These are phyloP conservation scores for Acanthamoeba healyi DNA, from an alignment of 208 protist species.

Conservation along the genomic window DNA sequence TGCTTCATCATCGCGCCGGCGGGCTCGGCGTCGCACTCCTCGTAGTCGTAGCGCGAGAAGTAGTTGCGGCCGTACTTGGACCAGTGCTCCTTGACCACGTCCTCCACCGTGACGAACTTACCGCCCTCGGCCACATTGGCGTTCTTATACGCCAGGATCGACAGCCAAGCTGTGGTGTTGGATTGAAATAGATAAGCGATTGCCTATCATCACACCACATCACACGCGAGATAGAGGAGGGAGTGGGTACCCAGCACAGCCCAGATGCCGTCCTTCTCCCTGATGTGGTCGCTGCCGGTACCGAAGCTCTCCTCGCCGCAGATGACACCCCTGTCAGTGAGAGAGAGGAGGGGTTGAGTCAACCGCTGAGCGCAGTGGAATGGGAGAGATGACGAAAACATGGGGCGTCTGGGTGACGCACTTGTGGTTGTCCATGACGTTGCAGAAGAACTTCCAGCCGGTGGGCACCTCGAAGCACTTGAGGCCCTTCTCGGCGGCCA, in stretches of 20 bases:
- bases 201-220: background rate
- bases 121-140: background rate
- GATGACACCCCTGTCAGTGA: slow-evolving; percentile 87
- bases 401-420: slow-evolving; percentile 84
- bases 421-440: slow-evolving; percentile 96
- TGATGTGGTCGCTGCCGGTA: slow-evolving; percentile 97
- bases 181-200: background rate
- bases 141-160: slow-evolving; percentile 93
- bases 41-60: slow-evolving; percentile 91
- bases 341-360: background rate
- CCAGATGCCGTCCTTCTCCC: slow-evolving; percentile 99
- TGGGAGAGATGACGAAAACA: background rate
- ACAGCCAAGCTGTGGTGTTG: slow-evolving; percentile 92
- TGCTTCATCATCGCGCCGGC: slow-evolving; percentile 94
- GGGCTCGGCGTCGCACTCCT: slow-evolving; percentile 89
- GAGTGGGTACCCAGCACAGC: slow-evolving; percentile 92
- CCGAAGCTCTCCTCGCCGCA: slow-evolving; percentile 99
- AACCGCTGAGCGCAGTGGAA: background rate
- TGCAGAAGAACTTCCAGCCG: slow-evolving; percentile 99
- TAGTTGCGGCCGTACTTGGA: slow-evolving; percentile 96
- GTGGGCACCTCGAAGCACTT: slow-evolving; percentile 95
- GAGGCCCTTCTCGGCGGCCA: slow-evolving; percentile 82
- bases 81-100: slow-evolving; percentile 96
- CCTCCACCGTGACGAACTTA: slow-evolving; percentile 91
- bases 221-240: background rate